Percentiles rank a stretch among this genome's conserved stretches.
Conservation (phyloP, 352 stramenopile species). For the Globisporangium nunn region DNA sequence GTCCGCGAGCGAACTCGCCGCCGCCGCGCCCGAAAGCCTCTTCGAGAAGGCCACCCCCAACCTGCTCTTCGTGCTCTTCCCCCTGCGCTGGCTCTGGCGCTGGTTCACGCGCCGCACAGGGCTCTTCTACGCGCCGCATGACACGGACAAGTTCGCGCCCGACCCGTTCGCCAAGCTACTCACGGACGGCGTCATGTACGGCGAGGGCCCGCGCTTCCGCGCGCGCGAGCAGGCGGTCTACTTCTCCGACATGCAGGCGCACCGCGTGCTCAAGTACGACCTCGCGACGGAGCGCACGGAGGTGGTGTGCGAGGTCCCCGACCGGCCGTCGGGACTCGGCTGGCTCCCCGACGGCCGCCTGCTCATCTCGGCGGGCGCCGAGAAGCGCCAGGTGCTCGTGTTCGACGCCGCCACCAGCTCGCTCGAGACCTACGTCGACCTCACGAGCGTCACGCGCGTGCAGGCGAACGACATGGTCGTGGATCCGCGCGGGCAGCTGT, state of each 20-base stretch:
- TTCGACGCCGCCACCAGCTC: conserved; percentile 27
- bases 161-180: conserved; percentile 30
- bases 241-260: conserved; percentile 58
- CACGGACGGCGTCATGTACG: conserved; percentile 38
- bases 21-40: conserved; percentile 2
- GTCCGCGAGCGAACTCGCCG: background rate
- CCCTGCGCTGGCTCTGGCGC: conserved; percentile 23
- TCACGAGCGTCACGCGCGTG: conserved; percentile 38
- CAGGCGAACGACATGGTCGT: conserved; percentile 66
- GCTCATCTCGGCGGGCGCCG: conserved; percentile 46
- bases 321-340: conserved; percentile 49
- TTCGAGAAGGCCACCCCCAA: conserved; percentile 17
- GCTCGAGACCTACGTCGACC: conserved; percentile 36
- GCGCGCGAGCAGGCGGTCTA: conserved; percentile 42
- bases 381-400: conserved; percentile 35
- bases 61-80: conserved; percentile 14
- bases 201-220: conserved; percentile 56
- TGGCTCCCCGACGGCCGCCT: conserved; percentile 56
- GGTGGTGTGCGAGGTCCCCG: conserved; percentile 35
- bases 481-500: conserved; percentile 26
- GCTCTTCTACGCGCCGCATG: conserved; percentile 9
- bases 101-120: conserved; percentile 21
- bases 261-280: conserved; percentile 56
- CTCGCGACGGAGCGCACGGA: conserved; percentile 24
- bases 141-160: conserved; percentile 5